phyloP scores from a whole-genome alignment of 352 stramenopile species.

The Saprolegnia parasitica region DNA sequence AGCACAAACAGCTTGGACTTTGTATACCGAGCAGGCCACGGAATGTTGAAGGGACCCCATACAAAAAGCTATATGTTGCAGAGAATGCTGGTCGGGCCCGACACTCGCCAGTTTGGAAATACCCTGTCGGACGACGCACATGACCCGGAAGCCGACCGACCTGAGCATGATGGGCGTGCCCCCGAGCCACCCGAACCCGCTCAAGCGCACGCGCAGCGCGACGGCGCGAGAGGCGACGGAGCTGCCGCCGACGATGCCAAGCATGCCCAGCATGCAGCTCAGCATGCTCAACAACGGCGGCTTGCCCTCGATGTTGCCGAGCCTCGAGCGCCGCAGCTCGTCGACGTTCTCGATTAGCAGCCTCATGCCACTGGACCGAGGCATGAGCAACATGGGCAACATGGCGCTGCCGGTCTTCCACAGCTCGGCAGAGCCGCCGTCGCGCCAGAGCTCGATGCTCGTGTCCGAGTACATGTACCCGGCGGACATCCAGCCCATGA shows the following conservation, averaged over 20 bases:
- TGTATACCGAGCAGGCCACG: neutral
- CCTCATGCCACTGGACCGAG: slow-evolving; percentile 42
- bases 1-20: neutral
- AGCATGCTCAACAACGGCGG: slow-evolving; percentile 11
- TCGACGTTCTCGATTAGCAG: slow-evolving; percentile 76
- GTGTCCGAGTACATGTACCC: slow-evolving; percentile 77
- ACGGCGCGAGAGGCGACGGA: slow-evolving; percentile 18
- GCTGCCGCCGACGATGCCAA: neutral
- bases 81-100: slow-evolving; percentile 29
- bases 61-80: slow-evolving; percentile 18
- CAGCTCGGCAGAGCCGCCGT: slow-evolving; percentile 26
- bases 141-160: slow-evolving; percentile 23
- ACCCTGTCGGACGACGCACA: neutral
- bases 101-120: slow-evolving; percentile 28
- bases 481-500: slow-evolving; percentile 79
- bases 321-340: slow-evolving; percentile 69
- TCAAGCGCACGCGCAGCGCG: slow-evolving; percentile 24
- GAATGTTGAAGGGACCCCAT: slow-evolving; percentile 5
- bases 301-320: slow-evolving; percentile 62
- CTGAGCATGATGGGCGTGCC: neutral
- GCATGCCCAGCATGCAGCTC: slow-evolving; percentile 5
- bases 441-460: slow-evolving; percentile 34
- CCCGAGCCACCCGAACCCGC: slow-evolving; percentile 13
- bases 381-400: slow-evolving; percentile 14
- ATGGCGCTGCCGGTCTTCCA: slow-evolving; percentile 12